Evolutionary conservation across 306 rosid species (phyloP), one percentile per base, ranked within the genome.

Genomic region (Leucaena leucocephala): DNA sequence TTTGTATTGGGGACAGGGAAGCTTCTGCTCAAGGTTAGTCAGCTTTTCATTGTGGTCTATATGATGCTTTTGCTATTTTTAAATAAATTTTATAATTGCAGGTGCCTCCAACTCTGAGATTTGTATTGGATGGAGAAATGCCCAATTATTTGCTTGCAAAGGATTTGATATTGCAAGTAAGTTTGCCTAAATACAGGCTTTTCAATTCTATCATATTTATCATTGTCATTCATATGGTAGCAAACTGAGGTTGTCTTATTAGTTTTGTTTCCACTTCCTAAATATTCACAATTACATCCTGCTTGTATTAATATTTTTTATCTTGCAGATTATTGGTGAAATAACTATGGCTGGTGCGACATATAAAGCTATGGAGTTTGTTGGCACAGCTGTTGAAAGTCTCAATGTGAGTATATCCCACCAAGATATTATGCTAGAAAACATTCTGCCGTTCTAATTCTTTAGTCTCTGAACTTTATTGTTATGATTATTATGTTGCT

Each of bases 61-160:
- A 59, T 42, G 35, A 61, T 16, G 33, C 50, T 75, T 48, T 68
- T 42, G 52, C 27, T n/a, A 68, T 40, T 59, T 71, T 44, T 73
- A 68, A 38, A 22, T 33, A 68, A 10, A 44, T 12, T 68, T 10
- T 5, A 68, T 44, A 80, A 83, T 76, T 82, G 80, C 85, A 94
- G 98, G 98, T 91, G 59, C 98, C 98, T 57, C 98, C 97, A 69
- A 92, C 97, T 81, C 76, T 92, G 75, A 87, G 93, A 83, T 94
- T 94, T 81, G 90, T 91, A 61, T 17, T 94, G 92, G 97, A 92
- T 84, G 98, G 98, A 79, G 97, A 92, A 76, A 91, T 94, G 98
- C 98, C 98, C 8, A 78, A 80, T 86, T 94, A 89, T 80, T 86
- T 94, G 85, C 97, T 94, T 84, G 97, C 97, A 33, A 94, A 94